Conservation (phyloP, 768 basidiomycete genomes). For the Thelephora ganbajun region DNA sequence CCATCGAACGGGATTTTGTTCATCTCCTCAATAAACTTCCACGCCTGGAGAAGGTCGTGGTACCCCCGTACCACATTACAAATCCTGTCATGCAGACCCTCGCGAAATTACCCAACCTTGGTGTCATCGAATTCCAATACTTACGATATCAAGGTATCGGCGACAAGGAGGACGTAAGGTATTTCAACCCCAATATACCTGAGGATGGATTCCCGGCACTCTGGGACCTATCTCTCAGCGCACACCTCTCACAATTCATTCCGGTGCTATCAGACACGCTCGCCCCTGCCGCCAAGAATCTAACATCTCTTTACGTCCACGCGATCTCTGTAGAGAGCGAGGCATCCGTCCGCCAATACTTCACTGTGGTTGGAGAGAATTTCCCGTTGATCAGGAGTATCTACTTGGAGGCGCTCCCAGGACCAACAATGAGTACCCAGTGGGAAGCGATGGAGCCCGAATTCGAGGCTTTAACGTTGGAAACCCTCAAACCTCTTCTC, state of each 20-base stretch:
- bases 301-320: constrained; percentile 40
- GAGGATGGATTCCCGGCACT: constrained; percentile 41
- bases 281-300: constrained; percentile 25
- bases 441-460: constrained; percentile 6
- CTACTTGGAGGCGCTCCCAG: constrained; percentile 20
- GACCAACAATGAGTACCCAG: constrained; percentile 8
- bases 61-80: constrained; percentile 41
- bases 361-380: constrained; percentile 29
- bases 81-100: constrained; percentile 30
- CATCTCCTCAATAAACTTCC: constrained; percentile 26
- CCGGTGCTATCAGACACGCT: constrained; percentile 29
- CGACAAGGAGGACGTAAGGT: constrained; percentile 25
- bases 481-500: constrained; percentile 23
- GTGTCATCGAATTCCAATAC: constrained; percentile 40
- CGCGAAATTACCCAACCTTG: constrained; percentile 29
- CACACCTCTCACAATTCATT: constrained; percentile 28
- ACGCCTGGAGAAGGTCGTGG: constrained; percentile 30
- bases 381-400: constrained; percentile 35
- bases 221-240: constrained; percentile 36
- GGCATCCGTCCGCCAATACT: constrained; percentile 24
- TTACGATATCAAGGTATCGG: constrained; percentile 33
- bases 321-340: constrained; percentile 31
- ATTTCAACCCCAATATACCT: constrained; percentile 28
- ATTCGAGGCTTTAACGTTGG: constrained; percentile 19
- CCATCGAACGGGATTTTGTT: constrained; percentile 27